These are phyloP conservation scores for Suaeda aralocaspica DNA, from an alignment of 148 eudicot species.

Conservation along the genomic window DNA sequence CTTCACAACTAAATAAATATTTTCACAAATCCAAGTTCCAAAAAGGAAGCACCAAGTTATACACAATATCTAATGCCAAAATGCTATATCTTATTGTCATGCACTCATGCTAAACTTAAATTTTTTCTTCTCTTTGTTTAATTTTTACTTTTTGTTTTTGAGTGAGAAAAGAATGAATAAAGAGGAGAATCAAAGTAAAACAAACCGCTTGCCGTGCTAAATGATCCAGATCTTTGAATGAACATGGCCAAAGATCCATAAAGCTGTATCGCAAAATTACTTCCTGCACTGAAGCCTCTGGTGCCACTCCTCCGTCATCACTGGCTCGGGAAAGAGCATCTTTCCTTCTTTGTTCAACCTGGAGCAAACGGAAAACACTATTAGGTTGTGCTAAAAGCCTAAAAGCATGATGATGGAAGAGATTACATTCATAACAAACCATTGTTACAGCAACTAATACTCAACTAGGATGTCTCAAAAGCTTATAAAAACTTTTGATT, in stretches of 20 bases:
- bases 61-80: neutral
- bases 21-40: neutral
- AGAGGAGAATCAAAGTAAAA: constrained; percentile 5
- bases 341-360: constrained; percentile 99
- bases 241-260: constrained; percentile 98
- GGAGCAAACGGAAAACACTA: constrained; percentile 20
- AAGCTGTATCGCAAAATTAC: constrained; percentile 86
- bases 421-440: neutral
- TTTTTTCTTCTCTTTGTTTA: neutral
- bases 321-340: constrained; percentile 78
- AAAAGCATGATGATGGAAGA: too few relatives aligned
- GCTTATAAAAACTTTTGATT: neutral
- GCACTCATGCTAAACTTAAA: neutral
- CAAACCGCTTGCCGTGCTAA: constrained; percentile 80
- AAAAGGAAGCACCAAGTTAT: neutral
- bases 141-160: neutral
- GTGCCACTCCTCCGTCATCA: constrained; percentile 59
- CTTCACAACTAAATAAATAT: neutral
- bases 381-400: neutral
- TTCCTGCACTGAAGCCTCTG: constrained; percentile 83
- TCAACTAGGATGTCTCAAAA: neutral
- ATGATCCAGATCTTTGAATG: constrained; percentile 85
- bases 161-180: neutral
- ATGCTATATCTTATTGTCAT: neutral
- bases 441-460: neutral